Evolutionary conservation across 345 rosid genomes (phyloP).

Genomic region (Eucalyptus tenuipes): DNA sequence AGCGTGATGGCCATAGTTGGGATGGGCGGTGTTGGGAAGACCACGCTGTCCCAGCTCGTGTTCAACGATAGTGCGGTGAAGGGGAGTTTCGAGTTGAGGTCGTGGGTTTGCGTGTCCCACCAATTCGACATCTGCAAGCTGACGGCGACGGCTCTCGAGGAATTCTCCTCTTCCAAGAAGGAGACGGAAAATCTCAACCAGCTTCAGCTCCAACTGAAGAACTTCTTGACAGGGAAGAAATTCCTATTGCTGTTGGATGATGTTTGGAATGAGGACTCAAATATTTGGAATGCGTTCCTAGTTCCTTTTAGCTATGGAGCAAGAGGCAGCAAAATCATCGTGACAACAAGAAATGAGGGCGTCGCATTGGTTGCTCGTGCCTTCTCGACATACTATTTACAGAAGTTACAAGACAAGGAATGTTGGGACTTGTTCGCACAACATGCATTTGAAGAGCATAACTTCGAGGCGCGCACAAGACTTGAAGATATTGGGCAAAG

Average conservation of each 20-base stretch:
- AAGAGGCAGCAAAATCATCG: not conserved
- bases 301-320: not conserved
- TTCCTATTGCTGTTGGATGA: constrained; percentile 28
- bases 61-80: not conserved
- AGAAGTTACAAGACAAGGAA: not conserved
- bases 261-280: constrained; percentile 14
- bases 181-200: not conserved
- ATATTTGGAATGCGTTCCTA: not conserved
- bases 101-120: constrained; percentile 6
- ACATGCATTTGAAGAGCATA: not conserved
- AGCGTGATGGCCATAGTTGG: constrained; percentile 4
- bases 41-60: constrained; percentile 3
- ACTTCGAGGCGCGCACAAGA: not conserved
- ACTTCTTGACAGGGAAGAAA: constrained; percentile 9
- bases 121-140: not conserved
- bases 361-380: not conserved
- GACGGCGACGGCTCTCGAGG: not conserved
- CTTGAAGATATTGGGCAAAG: not conserved
- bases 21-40: constrained; percentile 4
- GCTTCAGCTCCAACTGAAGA: not conserved
- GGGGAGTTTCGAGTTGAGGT: not conserved
- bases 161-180: not conserved
- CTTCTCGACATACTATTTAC: not conserved
- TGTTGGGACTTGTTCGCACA: not conserved
- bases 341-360: not conserved